Base-by-base conservation (phyloP, 495 filamentous ascomycete genomes). In the Penicillium bialowiezense region DNA sequence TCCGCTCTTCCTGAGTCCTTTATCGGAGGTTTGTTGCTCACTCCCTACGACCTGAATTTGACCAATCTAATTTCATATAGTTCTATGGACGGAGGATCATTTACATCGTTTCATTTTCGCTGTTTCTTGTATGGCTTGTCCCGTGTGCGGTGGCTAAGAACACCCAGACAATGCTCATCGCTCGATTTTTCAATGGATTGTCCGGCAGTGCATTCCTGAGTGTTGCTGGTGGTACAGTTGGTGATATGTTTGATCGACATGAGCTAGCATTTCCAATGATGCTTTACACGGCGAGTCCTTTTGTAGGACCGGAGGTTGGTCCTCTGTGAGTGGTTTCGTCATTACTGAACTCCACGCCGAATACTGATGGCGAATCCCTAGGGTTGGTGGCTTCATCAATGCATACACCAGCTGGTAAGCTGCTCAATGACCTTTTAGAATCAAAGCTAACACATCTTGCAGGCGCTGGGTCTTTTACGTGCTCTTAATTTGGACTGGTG, bases 391-490 rank as follows among this genome's bases (percentile, higher is more conserved):
- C 10, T 91, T 89, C 50, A 86, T 96, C 44, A 92, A 93, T 59
- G 79, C 86, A 43, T 87, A 82, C 48, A 81, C 81, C 6, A 75
- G 58, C 35, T 96, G 91, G 91, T 78, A 56, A 28, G 69, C 55
- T n/a, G 17, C 3, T 39, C 34, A 3, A 20, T 21, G 7, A 13
- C 18, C 5, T 9, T 32, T n/a, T 12, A 18, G 1, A 29, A 13
- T 21, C 2, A 12, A n/a, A 36, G 28, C 59, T 65, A 51, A 64
- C 7, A 45, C 7, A 5, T 7, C 12, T 33, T 3, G 9, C 36
- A 79, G 76, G 78, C 77, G 91, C 31, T 97, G 92, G 92, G 88
- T 87, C 4, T 95, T 95, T 62, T 97, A 92, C 64, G 78, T 87
- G 3, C 73, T 95, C 33, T 60, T 95, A 6, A 96, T 96, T 13